Percentiles rank a stretch among this genome's conserved stretches.
Conservation (phyloP, 805 yeast genomes). For the Dipodascopsis uninucleata region DNA sequence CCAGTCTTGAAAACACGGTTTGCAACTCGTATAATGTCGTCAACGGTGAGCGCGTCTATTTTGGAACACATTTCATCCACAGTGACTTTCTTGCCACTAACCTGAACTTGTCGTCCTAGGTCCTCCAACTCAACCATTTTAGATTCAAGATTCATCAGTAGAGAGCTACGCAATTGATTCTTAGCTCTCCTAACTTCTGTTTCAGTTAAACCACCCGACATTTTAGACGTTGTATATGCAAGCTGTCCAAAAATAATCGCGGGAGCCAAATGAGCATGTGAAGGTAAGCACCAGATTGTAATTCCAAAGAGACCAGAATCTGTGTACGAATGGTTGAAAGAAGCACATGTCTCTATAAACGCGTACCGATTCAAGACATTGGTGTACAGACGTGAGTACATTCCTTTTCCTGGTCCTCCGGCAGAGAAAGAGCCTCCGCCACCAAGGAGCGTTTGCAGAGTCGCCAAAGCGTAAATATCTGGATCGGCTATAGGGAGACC, state of each 20-base stretch:
- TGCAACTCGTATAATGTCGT: constrained; percentile 72
- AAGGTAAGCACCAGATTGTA: constrained; percentile 76
- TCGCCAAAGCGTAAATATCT: constrained; percentile 86
- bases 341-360: constrained; percentile 80
- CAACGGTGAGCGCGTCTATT: constrained; percentile 63
- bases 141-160: constrained; percentile 89
- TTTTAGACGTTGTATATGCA: constrained; percentile 31
- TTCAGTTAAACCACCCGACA: constrained; percentile 49
- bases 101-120: constrained; percentile 88
- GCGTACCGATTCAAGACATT: constrained; percentile 88
- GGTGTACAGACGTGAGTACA: constrained; percentile 92
- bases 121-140: constrained; percentile 94
- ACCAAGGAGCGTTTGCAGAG: constrained; percentile 83
- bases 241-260: constrained; percentile 72
- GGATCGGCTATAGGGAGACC: constrained; percentile 79
- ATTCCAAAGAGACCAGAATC: constrained; percentile 92
- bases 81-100: constrained; percentile 61
- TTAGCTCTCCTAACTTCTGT: constrained; percentile 85
- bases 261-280: constrained; percentile 78
- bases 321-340: constrained; percentile 85
- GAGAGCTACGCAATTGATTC: constrained; percentile 80
- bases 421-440: constrained; percentile 98
- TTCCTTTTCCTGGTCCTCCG: constrained; percentile 99
- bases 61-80: constrained; percentile 76
- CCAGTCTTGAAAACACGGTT: constrained; percentile 68